Evolutionary conservation across 305 asterid genomes (phyloP).

Genomic region (Solanum hybrid): DNA sequence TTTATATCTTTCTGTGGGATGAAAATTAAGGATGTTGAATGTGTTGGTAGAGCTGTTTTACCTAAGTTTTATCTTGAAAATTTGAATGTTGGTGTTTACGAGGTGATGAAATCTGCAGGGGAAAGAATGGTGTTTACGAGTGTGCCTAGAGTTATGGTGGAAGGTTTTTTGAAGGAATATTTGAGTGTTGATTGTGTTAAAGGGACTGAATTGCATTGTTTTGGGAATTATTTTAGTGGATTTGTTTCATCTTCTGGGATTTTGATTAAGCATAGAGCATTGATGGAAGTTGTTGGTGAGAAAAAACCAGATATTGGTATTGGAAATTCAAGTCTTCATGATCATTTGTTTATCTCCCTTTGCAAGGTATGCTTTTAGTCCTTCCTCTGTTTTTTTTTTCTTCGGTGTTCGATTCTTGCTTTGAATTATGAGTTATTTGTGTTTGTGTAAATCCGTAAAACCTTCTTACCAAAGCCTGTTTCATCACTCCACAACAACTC

Average conservation of each 20-base stretch:
- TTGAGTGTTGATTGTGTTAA: conserved; percentile 44
- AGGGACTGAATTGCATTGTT: conserved; percentile 61
- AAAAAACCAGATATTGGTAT: conserved; percentile 62
- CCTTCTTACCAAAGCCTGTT: no score
- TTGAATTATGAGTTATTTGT: not conserved
- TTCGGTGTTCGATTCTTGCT: rapidly evolving
- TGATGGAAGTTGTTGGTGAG: conserved; percentile 47
- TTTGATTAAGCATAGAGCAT: conserved; percentile 53
- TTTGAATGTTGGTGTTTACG: conserved; percentile 37
- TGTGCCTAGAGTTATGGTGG: conserved; percentile 82
- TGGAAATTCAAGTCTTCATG: conserved; percentile 41
- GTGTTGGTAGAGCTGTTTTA: conserved; percentile 60
- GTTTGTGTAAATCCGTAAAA: not conserved
- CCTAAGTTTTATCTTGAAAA: conserved; percentile 82
- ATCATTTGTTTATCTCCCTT: conserved; percentile 49
- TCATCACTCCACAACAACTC: not conserved
- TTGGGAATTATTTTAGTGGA: conserved; percentile 56
- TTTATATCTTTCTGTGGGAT: conserved; percentile 82
- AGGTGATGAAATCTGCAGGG: conserved; percentile 41
- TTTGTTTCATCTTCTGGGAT: conserved; percentile 37
- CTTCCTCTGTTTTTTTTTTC: not conserved
- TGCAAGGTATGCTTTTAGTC: conserved; percentile 54
- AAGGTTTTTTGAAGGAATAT: conserved; percentile 67
- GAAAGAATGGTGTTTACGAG: conserved; percentile 36
- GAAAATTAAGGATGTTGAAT: conserved; percentile 38